Evolutionary conservation across 2,329 filamentous ascomycete genomes (phyloP).

Genomic region (Sordariomycetes sp.): DNA sequence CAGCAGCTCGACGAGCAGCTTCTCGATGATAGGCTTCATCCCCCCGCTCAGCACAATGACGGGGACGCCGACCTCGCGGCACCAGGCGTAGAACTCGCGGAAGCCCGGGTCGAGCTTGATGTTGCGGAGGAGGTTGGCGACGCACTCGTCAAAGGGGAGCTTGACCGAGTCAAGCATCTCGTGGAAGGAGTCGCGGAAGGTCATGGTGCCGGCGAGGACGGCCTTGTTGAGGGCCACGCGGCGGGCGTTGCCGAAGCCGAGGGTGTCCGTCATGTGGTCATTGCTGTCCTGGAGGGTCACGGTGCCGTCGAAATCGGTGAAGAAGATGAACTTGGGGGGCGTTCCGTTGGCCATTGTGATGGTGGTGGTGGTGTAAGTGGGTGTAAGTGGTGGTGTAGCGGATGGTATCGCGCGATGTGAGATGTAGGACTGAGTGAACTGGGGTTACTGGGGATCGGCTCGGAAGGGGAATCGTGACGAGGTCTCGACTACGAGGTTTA

Average conservation of each 20-base stretch:
- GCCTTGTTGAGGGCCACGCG: slow-evolving; percentile 64
- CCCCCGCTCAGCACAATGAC: slow-evolving; percentile 86
- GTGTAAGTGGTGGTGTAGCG: not conserved
- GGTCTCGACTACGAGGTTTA: not conserved
- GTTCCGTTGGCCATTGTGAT: slow-evolving; percentile 15
- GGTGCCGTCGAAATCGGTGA: slow-evolving; percentile 97
- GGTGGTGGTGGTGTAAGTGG: not conserved
- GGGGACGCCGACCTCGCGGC: slow-evolving; percentile 68
- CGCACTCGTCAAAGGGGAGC: slow-evolving; percentile 70
- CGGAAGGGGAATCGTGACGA: not conserved
- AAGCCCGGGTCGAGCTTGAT: slow-evolving; percentile 85
- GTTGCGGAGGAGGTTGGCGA: slow-evolving; percentile 63
- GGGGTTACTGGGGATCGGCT: not conserved
- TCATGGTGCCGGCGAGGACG: slow-evolving; percentile 55
- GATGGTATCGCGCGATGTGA: not conserved
- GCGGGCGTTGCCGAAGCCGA: slow-evolving; percentile 65
- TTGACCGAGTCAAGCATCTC: slow-evolving; percentile 85
- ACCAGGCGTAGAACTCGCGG: slow-evolving; percentile 77
- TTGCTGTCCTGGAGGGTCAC: slow-evolving; percentile 64
- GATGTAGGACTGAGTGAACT: not conserved
- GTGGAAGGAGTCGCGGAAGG: slow-evolving; percentile 77
- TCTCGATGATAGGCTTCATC: slow-evolving; percentile 85
- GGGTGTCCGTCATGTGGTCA: slow-evolving; percentile 72
- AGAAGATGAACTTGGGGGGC: slow-evolving; percentile 88
- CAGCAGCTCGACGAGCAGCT: slow-evolving; percentile 65